Percentiles rank a stretch among this genome's conserved stretches.
phyloP scores from a whole-genome alignment of 2,329 filamentous ascomycete genomes.

The Botrytis paeoniae region DNA sequence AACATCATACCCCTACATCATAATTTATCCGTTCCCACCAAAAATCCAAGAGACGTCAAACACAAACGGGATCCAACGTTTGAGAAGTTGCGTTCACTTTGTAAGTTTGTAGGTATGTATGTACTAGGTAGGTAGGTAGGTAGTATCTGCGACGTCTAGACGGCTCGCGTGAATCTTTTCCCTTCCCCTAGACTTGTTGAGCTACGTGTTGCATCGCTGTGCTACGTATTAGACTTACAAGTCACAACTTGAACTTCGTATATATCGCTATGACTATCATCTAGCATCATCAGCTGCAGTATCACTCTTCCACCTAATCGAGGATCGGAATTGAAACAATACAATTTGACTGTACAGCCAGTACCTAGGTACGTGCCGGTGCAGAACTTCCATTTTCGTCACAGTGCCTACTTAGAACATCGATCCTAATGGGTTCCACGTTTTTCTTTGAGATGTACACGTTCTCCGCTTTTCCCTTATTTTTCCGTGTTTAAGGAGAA shows the following conservation, averaged over 20 bases:
- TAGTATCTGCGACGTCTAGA: neutral
- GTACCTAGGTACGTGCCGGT: neutral
- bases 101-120: too few relatives aligned
- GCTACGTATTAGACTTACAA: neutral
- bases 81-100: neutral
- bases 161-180: slow-evolving; percentile 3
- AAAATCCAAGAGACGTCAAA: neutral
- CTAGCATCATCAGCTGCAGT: neutral
- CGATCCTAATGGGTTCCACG: slow-evolving; percentile 4
- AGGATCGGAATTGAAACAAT: neutral
- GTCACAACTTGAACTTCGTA: neutral
- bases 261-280: neutral
- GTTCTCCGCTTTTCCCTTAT: neutral
- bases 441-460: neutral
- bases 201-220: neutral
- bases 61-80: neutral
- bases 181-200: neutral
- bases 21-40: neutral
- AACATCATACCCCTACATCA: neutral
- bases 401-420: neutral
- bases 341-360: neutral
- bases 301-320: neutral
- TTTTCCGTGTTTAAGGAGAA: slow-evolving; percentile 3
- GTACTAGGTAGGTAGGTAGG: neutral
- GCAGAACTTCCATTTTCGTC: neutral